Conservation (phyloP, 257 asterid species). For the Buddleja alternifolia region DNA sequence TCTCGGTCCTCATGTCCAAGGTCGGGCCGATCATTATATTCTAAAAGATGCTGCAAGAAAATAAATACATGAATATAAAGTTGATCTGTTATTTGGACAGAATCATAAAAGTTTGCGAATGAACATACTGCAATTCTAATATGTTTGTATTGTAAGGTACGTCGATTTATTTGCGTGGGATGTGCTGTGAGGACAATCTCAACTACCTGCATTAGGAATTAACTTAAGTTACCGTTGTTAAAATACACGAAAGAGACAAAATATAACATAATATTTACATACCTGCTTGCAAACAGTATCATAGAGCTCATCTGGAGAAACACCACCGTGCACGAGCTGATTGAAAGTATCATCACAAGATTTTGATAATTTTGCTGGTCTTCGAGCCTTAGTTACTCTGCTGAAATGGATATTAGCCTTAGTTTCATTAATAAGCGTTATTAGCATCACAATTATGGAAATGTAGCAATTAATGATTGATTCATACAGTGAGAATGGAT, state of each 20-base stretch:
- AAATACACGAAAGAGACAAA: conserved; percentile 5
- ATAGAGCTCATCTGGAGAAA: conserved; percentile 80
- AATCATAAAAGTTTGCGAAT: too few relatives aligned
- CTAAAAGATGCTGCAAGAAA: conserved; percentile 79
- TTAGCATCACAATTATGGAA: background rate
- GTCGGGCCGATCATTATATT: conserved; percentile 85
- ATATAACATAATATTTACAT: background rate
- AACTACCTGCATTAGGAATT: conserved; percentile 59
- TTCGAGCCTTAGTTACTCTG: conserved; percentile 80
- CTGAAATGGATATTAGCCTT: conserved; percentile 31
- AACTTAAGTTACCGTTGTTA: conserved; percentile 14
- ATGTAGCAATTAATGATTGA: too few relatives aligned
- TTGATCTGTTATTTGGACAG: too few relatives aligned
- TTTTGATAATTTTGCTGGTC: conserved; percentile 58
- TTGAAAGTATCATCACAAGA: conserved; percentile 89
- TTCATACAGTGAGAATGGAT: too few relatives aligned
- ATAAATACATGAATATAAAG: conserved; percentile 8
- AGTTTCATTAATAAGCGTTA: background rate
- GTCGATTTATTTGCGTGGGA: conserved; percentile 93
- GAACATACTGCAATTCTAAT: conserved; percentile 79
- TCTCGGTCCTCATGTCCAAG: conserved; percentile 89
- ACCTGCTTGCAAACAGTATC: conserved; percentile 95
- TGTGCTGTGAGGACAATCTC: conserved; percentile 99
- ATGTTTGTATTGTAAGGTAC: conserved; percentile 95
- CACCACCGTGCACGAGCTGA: conserved; percentile 80